Conservation (phyloP, 257 asterid species). For the Forsythia suspensa region DNA sequence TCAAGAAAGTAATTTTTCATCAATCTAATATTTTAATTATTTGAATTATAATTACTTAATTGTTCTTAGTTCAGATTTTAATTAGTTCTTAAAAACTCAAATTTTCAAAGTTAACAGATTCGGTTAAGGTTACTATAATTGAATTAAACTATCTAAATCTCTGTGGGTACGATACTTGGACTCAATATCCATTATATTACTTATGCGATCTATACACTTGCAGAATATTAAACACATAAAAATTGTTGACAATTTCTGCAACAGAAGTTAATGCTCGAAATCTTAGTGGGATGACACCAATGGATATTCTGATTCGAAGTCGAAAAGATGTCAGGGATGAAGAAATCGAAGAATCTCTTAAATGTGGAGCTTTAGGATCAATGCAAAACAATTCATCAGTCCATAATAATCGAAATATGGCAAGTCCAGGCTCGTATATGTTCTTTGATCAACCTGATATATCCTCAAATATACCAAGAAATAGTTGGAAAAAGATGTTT, state of each 20-base stretch:
- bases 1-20: too few relatives aligned
- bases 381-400: not conserved
- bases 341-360: slow-evolving; percentile 33
- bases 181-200: too few relatives aligned
- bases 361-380: slow-evolving; percentile 18
- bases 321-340: slow-evolving; percentile 22
- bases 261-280: slow-evolving; percentile 27
- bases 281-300: slow-evolving; percentile 29
- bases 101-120: too few relatives aligned
- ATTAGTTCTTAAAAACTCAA: too few relatives aligned
- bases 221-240: too few relatives aligned
- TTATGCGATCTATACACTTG: too few relatives aligned
- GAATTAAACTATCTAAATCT: too few relatives aligned
- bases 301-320: slow-evolving; percentile 32
- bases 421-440: not conserved
- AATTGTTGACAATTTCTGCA: not conserved
- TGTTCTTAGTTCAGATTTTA: too few relatives aligned
- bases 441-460: not conserved
- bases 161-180: too few relatives aligned
- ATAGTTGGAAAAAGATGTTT: not conserved
- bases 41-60: too few relatives aligned
- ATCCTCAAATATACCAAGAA: not conserved
- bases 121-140: too few relatives aligned
- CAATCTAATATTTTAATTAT: too few relatives aligned
- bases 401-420: not conserved